These are phyloP conservation scores for Ceratopteris richardii DNA, from an alignment of 75 land plant species.

Conservation along the genomic window DNA sequence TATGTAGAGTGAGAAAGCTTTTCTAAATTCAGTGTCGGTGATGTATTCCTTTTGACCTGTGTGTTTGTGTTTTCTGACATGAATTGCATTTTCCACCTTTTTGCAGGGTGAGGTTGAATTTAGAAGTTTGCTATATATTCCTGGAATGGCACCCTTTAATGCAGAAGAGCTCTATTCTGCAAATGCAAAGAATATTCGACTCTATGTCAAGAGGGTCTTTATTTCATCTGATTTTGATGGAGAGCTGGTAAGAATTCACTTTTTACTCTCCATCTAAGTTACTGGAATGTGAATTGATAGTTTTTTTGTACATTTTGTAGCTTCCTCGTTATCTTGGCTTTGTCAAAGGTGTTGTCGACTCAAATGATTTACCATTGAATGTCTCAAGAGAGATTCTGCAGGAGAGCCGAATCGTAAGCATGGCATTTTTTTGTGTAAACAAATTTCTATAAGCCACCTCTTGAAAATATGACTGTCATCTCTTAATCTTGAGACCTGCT, in stretches of 20 bases:
- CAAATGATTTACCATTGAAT: slow-evolving; percentile 92
- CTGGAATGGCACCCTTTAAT: slow-evolving; percentile 58
- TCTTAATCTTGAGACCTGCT: no score
- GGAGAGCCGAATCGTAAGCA: slow-evolving; percentile 93
- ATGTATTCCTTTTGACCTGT: no score
- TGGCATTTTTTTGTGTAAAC: neutral
- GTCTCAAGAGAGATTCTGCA: slow-evolving; percentile 96
- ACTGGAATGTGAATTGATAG: neutral
- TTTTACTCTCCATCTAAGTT: neutral
- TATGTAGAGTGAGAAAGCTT: no score
- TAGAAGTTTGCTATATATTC: slow-evolving; percentile 81
- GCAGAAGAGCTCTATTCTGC: slow-evolving; percentile 59
- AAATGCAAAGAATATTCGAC: slow-evolving; percentile 89
- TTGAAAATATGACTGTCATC: neutral
- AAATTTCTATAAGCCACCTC: neutral
- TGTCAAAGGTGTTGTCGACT: slow-evolving; percentile 95
- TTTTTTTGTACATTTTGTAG: slow-evolving; percentile 25
- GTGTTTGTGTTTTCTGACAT: no score
- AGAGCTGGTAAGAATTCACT: slow-evolving; percentile 59
- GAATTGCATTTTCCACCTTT: no score
- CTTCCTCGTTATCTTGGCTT: slow-evolving; percentile 91
- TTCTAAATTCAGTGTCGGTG: no score
- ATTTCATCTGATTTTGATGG: slow-evolving; percentile 99
- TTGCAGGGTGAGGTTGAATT: slow-evolving; percentile 98
- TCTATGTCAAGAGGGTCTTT: slow-evolving; percentile 91